These are phyloP conservation scores for Cryphonectria nitschkei DNA, from an alignment of 2,329 filamentous ascomycete genomes.

Conservation along the genomic window DNA sequence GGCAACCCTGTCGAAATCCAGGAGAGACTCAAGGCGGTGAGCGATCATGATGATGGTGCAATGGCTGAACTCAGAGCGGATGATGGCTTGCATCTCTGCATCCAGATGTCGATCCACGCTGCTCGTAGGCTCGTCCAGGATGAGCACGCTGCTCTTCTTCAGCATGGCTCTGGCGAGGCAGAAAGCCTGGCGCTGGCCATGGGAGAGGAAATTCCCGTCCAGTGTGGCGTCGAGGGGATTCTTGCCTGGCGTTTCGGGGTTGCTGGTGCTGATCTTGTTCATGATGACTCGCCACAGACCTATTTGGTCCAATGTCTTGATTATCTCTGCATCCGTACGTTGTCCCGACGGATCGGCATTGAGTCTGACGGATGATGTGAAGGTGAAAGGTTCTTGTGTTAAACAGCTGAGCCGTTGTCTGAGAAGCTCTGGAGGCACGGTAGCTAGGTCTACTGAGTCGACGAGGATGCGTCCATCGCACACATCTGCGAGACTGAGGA, in stretches of 20 bases:
- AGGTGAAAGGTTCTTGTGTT: neutral
- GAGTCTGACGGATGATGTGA: neutral
- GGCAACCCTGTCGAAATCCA: conserved; percentile 52
- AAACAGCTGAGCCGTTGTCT: neutral
- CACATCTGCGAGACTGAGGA: neutral
- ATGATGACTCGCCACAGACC: neutral
- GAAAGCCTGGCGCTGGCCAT: conserved; percentile 55
- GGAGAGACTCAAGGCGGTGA: conserved; percentile 44
- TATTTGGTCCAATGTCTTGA: neutral
- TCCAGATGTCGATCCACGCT: conserved; percentile 33
- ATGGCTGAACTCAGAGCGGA: conserved; percentile 33
- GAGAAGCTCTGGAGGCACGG: neutral
- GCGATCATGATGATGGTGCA: conserved; percentile 52
- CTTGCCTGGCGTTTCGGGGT: neutral
- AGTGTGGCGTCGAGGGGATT: neutral
- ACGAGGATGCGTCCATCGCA: neutral
- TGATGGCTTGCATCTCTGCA: conserved; percentile 33
- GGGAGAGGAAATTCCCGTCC: conserved; percentile 41
- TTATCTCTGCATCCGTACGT: neutral
- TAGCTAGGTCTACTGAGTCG: neutral
- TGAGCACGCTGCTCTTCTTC: conserved; percentile 40
- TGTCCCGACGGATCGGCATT: neutral
- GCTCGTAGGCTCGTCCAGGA: conserved; percentile 49
- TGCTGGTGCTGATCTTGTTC: neutral
- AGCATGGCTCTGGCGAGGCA: conserved; percentile 51